phyloP scores from a whole-genome alignment of 768 basidiomycete species.

The Agaricus sinodeliciosus region DNA sequence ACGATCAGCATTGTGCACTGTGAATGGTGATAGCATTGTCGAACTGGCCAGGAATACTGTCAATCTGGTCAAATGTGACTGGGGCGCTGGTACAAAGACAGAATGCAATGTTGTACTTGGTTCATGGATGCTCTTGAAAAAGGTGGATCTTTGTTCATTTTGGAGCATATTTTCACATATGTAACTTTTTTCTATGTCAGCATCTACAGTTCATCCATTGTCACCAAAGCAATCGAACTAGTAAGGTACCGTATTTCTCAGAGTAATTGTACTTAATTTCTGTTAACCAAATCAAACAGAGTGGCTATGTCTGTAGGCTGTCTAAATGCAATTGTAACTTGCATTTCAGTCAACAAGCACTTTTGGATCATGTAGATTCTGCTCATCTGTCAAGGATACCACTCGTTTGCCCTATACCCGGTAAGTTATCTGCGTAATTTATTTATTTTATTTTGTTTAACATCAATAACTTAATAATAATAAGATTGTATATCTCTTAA shows the following conservation, averaged over 20 bases:
- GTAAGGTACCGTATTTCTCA: neutral
- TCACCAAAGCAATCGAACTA: neutral
- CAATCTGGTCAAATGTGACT: conserved; percentile 20
- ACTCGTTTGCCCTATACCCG: conserved; percentile 21
- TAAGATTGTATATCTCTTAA: neutral
- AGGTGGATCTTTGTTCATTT: conserved; percentile 16
- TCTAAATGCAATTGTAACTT: conserved; percentile 17
- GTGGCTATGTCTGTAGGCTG: conserved; percentile 14
- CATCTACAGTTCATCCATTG: conserved; percentile 1
- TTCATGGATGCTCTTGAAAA: conserved; percentile 22
- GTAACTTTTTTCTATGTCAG: neutral
- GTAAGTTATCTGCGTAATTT: conserved; percentile 11
- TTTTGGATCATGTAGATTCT: conserved; percentile 19
- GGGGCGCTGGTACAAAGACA: conserved; percentile 16
- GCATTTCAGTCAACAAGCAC: conserved; percentile 13
- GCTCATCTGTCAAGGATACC: conserved; percentile 19
- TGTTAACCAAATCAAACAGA: neutral
- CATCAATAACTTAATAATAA: neutral
- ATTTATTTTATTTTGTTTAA: neutral
- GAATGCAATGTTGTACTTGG: conserved; percentile 18
- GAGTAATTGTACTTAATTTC: neutral
- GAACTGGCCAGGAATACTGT: conserved; percentile 21
- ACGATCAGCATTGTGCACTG: neutral
- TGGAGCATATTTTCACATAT: neutral
- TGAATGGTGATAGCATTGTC: conserved; percentile 14